Evolutionary conservation across 2,329 filamentous ascomycete genomes (phyloP), one percentile per base, ranked within the genome.

Genomic region (Cadophora sp.): DNA sequence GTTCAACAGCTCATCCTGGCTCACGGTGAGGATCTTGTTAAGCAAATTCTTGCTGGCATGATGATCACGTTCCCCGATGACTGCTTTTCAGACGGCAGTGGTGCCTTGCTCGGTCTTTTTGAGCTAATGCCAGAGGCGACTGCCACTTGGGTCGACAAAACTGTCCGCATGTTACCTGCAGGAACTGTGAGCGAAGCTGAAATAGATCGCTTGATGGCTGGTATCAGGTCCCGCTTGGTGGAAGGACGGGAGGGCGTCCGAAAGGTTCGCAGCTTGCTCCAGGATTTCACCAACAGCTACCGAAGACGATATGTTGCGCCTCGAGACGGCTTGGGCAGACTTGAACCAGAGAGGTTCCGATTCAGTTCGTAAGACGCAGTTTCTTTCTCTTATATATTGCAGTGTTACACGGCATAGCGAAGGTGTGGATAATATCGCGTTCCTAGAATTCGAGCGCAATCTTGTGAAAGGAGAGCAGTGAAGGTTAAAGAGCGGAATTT

Each of bases 61-160:
- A 98, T 99, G 95, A 97, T 97, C 79, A 97, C 92, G 0, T 99
- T 99, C 81, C 97, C 96, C 0, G 89, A 92, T 53, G 96, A 98
- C 79, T 97, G 94, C 81, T 97, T 98, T 77, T 91, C 94, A 0
- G 96, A 99, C 77, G 94, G 94, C 19, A 97, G 93, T 60, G 94
- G 94, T 4, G 93, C 97, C n/a, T 82, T 99, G 63, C 88, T 99
- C 69, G 90, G 91, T 3, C 85, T 98, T 72, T 97, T 99, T 77
- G 91, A 97, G 79, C 83, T 98, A 50, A 84, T 97, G 77, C 96
- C 96, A 0, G 84, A 88, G 64, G 87, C 96, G 77, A 93, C 94
- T 16, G 89, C 92, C 1, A 80, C 83, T 6, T 98, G 96, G 94
- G 90, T 97, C 26, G 89, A 93, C 71, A 86, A 85, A 24, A 98